phyloP scores from a whole-genome alignment of 345 rosid genomes.

The Citrus sp. region DNA sequence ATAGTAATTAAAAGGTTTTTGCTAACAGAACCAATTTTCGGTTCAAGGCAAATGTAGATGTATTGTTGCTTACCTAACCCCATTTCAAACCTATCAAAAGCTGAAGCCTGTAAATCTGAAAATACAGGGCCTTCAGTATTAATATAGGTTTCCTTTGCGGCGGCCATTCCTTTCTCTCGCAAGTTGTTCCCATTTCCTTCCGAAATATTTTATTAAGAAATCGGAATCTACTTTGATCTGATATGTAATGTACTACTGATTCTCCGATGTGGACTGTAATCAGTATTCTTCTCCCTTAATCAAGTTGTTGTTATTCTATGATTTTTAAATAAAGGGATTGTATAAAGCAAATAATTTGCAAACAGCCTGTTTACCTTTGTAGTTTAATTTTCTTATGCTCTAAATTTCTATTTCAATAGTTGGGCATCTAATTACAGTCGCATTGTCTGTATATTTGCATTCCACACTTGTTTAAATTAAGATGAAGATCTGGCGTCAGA shows the following conservation, averaged over 20 bases:
- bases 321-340: neutral
- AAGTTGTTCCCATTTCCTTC: neutral
- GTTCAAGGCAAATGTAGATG: constrained; percentile 29
- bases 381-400: neutral
- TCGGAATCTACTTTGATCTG: neutral
- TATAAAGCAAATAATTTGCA: neutral
- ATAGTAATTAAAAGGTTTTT: neutral
- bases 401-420: neutral
- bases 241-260: neutral
- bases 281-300: neutral
- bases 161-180: neutral
- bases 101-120: neutral
- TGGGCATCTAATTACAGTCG: too few relatives aligned
- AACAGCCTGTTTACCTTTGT: neutral
- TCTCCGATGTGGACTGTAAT: neutral
- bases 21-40: constrained; percentile 17
- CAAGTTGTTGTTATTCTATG: neutral
- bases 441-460: neutral
- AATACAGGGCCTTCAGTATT: neutral
- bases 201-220: constrained; percentile 1
- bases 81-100: neutral
- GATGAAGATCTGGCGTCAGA: too few relatives aligned
- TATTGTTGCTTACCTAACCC: constrained; percentile 26
- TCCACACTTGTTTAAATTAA: neutral
- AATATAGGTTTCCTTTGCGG: neutral